Evolutionary conservation across 176 grass and related monocot species (phyloP).

Genomic region (Carex kokanica): DNA sequence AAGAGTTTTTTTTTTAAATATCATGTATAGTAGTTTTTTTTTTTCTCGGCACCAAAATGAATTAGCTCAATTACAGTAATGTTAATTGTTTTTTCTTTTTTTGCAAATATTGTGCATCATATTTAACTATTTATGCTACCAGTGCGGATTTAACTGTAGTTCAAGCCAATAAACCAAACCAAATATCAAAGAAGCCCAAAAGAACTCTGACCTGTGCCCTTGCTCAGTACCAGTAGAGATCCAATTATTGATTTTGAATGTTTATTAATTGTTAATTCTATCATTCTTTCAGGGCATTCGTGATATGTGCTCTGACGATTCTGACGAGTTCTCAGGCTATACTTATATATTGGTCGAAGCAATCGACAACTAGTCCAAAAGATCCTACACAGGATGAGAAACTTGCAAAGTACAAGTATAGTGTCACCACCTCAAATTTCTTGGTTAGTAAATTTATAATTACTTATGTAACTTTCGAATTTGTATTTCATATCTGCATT

Average conservation of each 20-base stretch:
- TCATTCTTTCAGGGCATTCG: slow-evolving; percentile 47
- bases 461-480: background rate
- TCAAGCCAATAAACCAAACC: no score
- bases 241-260: background rate
- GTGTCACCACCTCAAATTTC: slow-evolving; percentile 97
- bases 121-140: background rate
- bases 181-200: no score
- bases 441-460: slow-evolving; percentile 47
- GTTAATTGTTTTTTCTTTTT: background rate
- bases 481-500: background rate
- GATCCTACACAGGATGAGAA: slow-evolving; percentile 32
- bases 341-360: slow-evolving; percentile 77
- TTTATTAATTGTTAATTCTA: slow-evolving; percentile 14
- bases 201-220: no score
- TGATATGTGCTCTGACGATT: slow-evolving; percentile 75
- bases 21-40: no score
- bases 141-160: no score
- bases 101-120: background rate
- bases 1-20: slow-evolving; percentile 15
- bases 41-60: no score
- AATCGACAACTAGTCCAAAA: background rate
- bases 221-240: no score
- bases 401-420: slow-evolving; percentile 87
- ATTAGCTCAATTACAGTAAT: no score
- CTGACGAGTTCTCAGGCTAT: slow-evolving; percentile 98